phyloP scores from a whole-genome alignment of 2,329 filamentous ascomycete genomes.

The Ophiostoma triangulosporum region DNA sequence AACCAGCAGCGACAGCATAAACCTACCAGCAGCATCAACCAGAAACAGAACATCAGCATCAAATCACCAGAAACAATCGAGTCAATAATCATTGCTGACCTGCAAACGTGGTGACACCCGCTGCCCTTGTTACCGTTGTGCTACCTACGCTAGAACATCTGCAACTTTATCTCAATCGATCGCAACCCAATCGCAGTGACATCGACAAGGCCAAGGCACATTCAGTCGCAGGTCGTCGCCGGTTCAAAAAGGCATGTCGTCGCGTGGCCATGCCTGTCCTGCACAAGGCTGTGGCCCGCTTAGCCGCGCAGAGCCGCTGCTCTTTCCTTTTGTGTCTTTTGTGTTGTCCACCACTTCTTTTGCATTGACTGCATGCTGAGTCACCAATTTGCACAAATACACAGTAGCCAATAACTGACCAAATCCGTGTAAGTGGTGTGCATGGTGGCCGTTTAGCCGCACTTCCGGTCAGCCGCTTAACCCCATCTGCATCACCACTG shows the following conservation, averaged over 20 bases:
- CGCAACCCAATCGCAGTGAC: neutral
- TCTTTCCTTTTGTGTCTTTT: neutral
- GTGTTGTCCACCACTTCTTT: neutral
- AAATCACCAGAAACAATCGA: too few relatives aligned
- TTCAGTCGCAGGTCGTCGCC: neutral
- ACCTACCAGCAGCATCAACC: too few relatives aligned
- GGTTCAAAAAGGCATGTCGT: too few relatives aligned
- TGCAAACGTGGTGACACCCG: neutral
- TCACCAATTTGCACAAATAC: neutral
- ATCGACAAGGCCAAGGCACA: neutral
- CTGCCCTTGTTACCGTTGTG: neutral
- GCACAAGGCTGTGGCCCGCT: neutral
- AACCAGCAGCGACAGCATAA: too few relatives aligned
- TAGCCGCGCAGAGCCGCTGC: neutral
- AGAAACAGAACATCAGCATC: too few relatives aligned
- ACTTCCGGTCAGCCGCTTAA: neutral
- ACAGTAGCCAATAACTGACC: neutral
- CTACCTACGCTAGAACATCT: neutral
- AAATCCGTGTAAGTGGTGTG: neutral
- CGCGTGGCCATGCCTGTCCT: neutral
- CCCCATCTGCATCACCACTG: neutral
- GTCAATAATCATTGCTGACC: too few relatives aligned
- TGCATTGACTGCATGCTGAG: neutral
- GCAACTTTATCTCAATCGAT: neutral
- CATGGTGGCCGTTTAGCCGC: neutral